Conservation (phyloP, 768 basidiomycete species). For the Brasilioporus rufonigricans region DNA sequence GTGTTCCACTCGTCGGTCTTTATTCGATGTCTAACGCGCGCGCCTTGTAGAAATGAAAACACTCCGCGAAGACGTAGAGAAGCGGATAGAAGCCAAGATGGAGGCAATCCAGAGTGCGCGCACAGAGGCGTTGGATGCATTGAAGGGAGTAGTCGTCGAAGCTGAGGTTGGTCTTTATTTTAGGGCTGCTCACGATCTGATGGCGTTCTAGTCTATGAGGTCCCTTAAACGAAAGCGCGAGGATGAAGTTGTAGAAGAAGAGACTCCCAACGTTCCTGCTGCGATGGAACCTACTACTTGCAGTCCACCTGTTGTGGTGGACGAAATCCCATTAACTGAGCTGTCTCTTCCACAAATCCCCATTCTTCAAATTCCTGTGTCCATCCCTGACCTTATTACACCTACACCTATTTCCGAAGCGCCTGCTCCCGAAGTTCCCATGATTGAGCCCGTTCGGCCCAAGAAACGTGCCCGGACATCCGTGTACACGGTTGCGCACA, state of each 20-base stretch:
- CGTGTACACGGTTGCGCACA: slow-evolving; percentile 45
- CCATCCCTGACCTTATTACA: not conserved
- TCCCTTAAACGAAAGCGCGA: slow-evolving; percentile 65
- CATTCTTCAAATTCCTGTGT: not conserved
- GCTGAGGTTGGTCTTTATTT: slow-evolving; percentile 26
- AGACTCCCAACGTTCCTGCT: not conserved
- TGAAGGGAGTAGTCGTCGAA: slow-evolving; percentile 36
- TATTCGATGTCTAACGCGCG: not conserved
- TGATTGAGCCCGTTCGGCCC: slow-evolving; percentile 23
- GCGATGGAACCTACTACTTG: not conserved
- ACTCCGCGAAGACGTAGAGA: slow-evolving; percentile 41
- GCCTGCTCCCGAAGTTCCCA: not conserved
- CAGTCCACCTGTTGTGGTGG: not conserved
- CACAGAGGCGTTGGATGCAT: slow-evolving; percentile 35
- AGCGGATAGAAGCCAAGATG: slow-evolving; percentile 46
- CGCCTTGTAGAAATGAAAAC: slow-evolving; percentile 41
- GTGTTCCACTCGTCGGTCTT: slow-evolving; percentile 5
- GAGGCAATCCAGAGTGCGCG: slow-evolving; percentile 42
- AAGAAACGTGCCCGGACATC: slow-evolving; percentile 46
- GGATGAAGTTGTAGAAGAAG: slow-evolving; percentile 36
- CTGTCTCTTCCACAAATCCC: slow-evolving; percentile 6
- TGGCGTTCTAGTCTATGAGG: slow-evolving; percentile 28
- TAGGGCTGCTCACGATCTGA: slow-evolving; percentile 19
- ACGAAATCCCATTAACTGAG: not conserved
- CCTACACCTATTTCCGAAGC: not conserved